These are phyloP conservation scores for Venturia carpophila DNA, from an alignment of 2,329 filamentous ascomycete genomes.

Conservation along the genomic window DNA sequence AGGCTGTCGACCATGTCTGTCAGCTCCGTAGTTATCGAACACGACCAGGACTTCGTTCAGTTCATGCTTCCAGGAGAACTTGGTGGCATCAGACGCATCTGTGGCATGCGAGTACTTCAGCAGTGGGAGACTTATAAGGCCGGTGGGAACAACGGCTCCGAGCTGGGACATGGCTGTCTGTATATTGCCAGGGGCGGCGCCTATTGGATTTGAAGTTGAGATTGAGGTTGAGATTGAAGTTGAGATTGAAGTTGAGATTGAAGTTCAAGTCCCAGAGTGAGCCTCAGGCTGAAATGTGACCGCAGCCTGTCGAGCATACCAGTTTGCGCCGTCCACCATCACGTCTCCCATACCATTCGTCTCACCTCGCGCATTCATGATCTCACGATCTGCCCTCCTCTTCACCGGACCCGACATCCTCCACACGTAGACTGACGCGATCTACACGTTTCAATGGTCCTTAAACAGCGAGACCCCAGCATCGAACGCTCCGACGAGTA, in stretches of 20 bases:
- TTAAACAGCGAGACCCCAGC: constrained; percentile 37
- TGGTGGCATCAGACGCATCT: constrained; percentile 27
- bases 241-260: too few species aligned
- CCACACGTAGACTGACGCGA: constrained; percentile 23
- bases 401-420: constrained; percentile 25
- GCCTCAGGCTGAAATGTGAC: too few species aligned
- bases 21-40: constrained; percentile 20
- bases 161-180: background rate
- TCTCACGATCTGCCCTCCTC: background rate
- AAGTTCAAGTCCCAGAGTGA: too few species aligned
- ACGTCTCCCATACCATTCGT: background rate
- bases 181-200: background rate
- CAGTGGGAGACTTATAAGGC: constrained; percentile 21
- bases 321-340: constrained; percentile 1
- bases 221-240: too few species aligned
- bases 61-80: constrained; percentile 18
- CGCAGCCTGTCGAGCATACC: too few species aligned
- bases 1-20: constrained; percentile 20
- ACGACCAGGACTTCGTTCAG: constrained; percentile 20
- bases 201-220: background rate
- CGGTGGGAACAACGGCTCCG: background rate
- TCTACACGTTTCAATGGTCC: constrained; percentile 33
- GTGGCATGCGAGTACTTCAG: constrained; percentile 25
- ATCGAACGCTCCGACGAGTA: constrained; percentile 55
- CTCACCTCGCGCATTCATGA: constrained; percentile 1